Base-by-base conservation (phyloP, 192 early-diverging fungal genomes). In the Thamnidium elegans region DNA sequence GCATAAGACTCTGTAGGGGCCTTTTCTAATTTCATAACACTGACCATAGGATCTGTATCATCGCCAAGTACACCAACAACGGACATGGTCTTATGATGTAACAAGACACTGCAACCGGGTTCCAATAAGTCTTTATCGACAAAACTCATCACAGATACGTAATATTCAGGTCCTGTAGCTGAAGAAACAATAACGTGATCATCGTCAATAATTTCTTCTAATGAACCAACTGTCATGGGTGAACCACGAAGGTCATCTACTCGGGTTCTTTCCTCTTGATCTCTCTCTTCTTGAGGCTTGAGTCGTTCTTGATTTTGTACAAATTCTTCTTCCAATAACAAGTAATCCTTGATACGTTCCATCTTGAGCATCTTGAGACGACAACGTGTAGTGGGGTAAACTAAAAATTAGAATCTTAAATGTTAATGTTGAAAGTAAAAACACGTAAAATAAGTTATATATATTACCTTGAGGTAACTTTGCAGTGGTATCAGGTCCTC, bases 161-260 rank as follows among this genome's bases (percentile, higher is more conserved):
- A 99, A 80, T 93, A 98, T 66, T 98, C 95, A 3, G 92, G 93
- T 17, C 96, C 96, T 4, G 90, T 85, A 13, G 89, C 81, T 31
- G 92, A 89, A 30, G 94, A 95, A 43, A 99, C 90, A 74, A 99
- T 99, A 44, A 94, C 97, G 65, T 99, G 97, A 78, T 99, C 92
- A 67, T 99, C 97, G 72, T 99, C 97, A 79, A 99, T 97, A 59
- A 99, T 97, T 69, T 99, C 97, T 74, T 99, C 97, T 31, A 99
- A 82, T 1, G 89, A 86, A 8, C 97, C 95, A 4, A 98, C 94
- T 39, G 88, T 82, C 96, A 99, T 99, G 11, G 97, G 97, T 39
- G 89, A 91, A 13, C 97, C 97, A 54, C 97, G 89, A 50, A 99
- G 78, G 78, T 95, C 92, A 68, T 99, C 97, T 1, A 99, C 92